Evolutionary conservation across 768 basidiomycete genomes (phyloP), one percentile per base, ranked within the genome.

Genomic region (Rhodotorula graminis): DNA sequence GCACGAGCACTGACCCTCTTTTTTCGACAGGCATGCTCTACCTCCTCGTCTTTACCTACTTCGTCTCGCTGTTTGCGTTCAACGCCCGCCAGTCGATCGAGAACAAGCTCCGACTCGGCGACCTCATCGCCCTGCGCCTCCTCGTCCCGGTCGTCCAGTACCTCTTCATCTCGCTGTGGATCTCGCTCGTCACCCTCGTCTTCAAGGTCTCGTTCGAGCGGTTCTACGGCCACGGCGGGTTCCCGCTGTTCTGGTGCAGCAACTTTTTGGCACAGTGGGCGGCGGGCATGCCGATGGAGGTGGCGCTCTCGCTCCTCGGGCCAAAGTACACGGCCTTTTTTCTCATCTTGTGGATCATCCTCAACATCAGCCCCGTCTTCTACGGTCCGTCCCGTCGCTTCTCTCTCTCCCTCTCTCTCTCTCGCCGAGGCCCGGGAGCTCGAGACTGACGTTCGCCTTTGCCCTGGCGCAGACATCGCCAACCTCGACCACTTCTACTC

Each of bases 271-370:
- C 42, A 12, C 33, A 40, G 59, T 44, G 42, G 42, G 59, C 33
- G 21, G 44, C 31, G 37, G 72, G 72, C 18, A 40, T 73, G 44
- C 33, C 44, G 9, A 73, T 73, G 72, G 72, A 73, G 33, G 16
- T 56, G 18, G 67, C 72, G 55, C 47, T 81, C 19, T 61, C 79
- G 8, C 64, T 80, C 65, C 62, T 79, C 27, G 81, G 81, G 8
- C 75, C 72, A 11, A 74, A 77, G 4, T 80, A 77, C 66, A 81
- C 81, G 69, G 79, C 80, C 9, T 81, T 81, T 72, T 82, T 82
- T 57, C 67, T 72, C 19, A 49, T 69, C 23, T 80, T 80, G 68
- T 81, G 80, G 76, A 72, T 65, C 50, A 77, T 77, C 56, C 33
- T 49, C 52, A 50, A 67, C 50, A 69, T 65, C 18, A 57, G 52